Evolutionary conservation across 2,329 filamentous ascomycete genomes (phyloP).

Genomic region (Rhynchosporium secalis): DNA sequence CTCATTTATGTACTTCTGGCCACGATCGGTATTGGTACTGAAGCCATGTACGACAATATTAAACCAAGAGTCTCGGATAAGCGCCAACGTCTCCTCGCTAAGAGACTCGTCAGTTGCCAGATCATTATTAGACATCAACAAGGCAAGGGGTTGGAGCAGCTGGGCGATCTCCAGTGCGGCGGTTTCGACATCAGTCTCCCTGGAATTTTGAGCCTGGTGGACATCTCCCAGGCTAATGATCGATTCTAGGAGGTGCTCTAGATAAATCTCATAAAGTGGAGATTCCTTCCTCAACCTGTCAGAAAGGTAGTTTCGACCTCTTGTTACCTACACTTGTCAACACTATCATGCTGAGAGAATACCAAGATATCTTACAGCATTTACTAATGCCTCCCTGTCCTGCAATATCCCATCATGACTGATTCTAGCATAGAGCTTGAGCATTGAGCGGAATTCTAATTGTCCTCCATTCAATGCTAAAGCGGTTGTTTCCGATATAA

Average conservation of each 20-base stretch:
- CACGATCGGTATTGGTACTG: slow-evolving; percentile 69
- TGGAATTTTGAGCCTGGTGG: slow-evolving; percentile 70
- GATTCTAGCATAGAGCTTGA: slow-evolving; percentile 79
- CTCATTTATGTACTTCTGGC: slow-evolving; percentile 72
- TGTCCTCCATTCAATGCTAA: slow-evolving; percentile 76
- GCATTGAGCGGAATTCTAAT: slow-evolving; percentile 79
- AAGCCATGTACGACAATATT: slow-evolving; percentile 96
- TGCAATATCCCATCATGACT: slow-evolving; percentile 72
- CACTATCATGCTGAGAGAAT: not conserved
- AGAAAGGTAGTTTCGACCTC: slow-evolving; percentile 78
- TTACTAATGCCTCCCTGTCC: slow-evolving; percentile 64
- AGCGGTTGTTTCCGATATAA: slow-evolving; percentile 78
- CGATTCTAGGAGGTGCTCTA: slow-evolving; percentile 78
- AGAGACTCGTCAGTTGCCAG: slow-evolving; percentile 47
- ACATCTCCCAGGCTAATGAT: slow-evolving; percentile 90
- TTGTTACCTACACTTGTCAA: slow-evolving; percentile 57
- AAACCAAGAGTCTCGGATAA: slow-evolving; percentile 94
- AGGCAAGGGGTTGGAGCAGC: slow-evolving; percentile 81
- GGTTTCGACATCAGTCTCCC: slow-evolving; percentile 76
- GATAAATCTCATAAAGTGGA: slow-evolving; percentile 77
- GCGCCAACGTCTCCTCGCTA: slow-evolving; percentile 68
- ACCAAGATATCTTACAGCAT: slow-evolving; percentile 59
- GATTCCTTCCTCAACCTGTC: slow-evolving; percentile 66
- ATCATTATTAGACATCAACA: slow-evolving; percentile 71
- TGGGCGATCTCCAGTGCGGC: slow-evolving; percentile 86